Evolutionary conservation across 169 alveolate genomes (phyloP), one percentile per base, ranked within the genome.

Genomic region (Cryptosporidium bovis): DNA sequence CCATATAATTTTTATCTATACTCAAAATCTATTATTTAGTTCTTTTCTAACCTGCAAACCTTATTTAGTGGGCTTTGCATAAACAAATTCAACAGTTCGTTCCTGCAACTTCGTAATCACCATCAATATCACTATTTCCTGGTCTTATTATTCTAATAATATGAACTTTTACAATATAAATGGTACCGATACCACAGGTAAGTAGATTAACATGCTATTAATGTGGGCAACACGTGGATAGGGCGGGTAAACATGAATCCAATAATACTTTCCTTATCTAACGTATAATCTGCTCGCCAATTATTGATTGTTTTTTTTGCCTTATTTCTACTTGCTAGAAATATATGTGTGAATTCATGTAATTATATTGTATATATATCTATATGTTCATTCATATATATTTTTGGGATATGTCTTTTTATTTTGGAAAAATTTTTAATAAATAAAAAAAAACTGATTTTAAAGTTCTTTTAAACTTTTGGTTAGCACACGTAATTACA

Each of bases 161-260:
- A 46, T 62, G 87, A 56, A 56, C 27, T 77, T 77, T 77, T 60
- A 40, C 36, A 18, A 77, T 58, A 33, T 77, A 71, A 77, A 58
- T 77, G 87, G 87, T 77, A 77, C 87, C 87, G 87, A 77, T 77
- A 77, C 87, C 87, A 77, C 87, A 77, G 77, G 87, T 77, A 71
- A 56, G 87, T 71, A 60, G 69, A 77, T 77, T 36, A 77, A 48
- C 87, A 77, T 77, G 87, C 87, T 62, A 60, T 77, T 77, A 77
- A 77, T 77, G 87, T 77, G 87, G 87, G 87, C 87, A 77, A 77
- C 87, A 77, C 87, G 87, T 77, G 87, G 87, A 77, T 77, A 77
- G 77, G 87, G 87, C 87, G 87, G 77, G 31, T 58, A 77, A 44
- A 53, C 46, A 5, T 69, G 40, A 53, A 69, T 69, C 83, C 83